Percentiles rank a stretch among this genome's conserved stretches.
Evolutionary conservation across 2,329 filamentous ascomycete species (phyloP).

Genomic region (Stagonosporopsis tanaceti): DNA sequence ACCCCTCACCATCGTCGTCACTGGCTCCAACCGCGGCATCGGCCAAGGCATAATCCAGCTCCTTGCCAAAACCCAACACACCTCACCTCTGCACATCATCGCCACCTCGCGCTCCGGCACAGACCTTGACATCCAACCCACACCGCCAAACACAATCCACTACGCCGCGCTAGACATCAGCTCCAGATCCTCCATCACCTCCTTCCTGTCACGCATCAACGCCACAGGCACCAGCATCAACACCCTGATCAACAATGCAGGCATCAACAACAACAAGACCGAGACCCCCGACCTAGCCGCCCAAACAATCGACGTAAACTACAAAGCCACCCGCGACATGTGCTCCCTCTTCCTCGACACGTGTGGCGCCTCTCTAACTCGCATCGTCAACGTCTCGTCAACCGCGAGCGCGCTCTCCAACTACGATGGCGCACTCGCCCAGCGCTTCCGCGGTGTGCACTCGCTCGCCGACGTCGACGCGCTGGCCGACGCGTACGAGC

Average conservation of each 20-base stretch:
- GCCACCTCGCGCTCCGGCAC: conserved; percentile 31
- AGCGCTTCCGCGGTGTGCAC: background rate
- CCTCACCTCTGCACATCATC: conserved; percentile 25
- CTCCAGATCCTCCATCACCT: conserved; percentile 22
- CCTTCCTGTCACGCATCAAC: conserved; percentile 17
- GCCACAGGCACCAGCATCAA: conserved; percentile 19
- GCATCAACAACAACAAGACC: conserved; percentile 26
- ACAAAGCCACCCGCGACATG: conserved; percentile 29
- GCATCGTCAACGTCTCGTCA: conserved; percentile 31
- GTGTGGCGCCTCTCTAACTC: background rate
- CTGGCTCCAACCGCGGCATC: conserved; percentile 32
- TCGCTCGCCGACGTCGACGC: conserved; percentile 6
- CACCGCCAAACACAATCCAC: conserved; percentile 19
- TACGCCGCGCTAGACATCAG: conserved; percentile 29
- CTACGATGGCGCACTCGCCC: conserved; percentile 6
- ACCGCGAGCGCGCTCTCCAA: conserved; percentile 19
- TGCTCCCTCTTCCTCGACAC: conserved; percentile 21
- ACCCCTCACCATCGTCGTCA: conserved; percentile 31
- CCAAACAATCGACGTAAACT: conserved; percentile 26
- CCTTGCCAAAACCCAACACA: conserved; percentile 25
- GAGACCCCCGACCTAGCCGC: conserved; percentile 20
- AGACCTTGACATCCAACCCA: conserved; percentile 15
- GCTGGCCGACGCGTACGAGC: conserved; percentile 11
- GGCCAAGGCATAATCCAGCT: conserved; percentile 34
- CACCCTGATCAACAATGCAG: conserved; percentile 36